Evolutionary conservation across 345 rosid species (phyloP).

Genomic region (Isatis tinctoria): DNA sequence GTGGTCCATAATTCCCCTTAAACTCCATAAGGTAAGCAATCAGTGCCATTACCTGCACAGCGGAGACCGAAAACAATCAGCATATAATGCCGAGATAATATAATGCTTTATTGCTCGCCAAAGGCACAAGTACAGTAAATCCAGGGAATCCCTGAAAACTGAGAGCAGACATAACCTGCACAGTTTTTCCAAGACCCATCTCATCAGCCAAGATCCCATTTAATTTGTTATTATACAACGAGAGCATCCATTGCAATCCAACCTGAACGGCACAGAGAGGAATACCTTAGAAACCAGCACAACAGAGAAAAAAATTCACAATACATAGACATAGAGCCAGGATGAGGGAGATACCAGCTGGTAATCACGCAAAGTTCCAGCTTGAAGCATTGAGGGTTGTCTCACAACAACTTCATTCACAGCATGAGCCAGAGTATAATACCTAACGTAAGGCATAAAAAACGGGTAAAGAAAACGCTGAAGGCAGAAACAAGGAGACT

Average conservation of each 20-base stretch:
- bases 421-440: slow-evolving; percentile 97
- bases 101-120: slow-evolving; percentile 6
- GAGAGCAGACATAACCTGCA: slow-evolving; percentile 59
- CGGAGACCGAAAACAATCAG: slow-evolving; percentile 21
- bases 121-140: slow-evolving; percentile 2
- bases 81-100: slow-evolving; percentile 2
- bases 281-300: slow-evolving; percentile 6
- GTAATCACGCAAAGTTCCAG: slow-evolving; percentile 95
- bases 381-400: slow-evolving; percentile 96
- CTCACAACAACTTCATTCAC: slow-evolving; percentile 82
- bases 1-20: slow-evolving; percentile 99
- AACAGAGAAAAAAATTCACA: background rate
- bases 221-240: slow-evolving; percentile 93
- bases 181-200: slow-evolving; percentile 99
- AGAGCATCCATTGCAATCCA: slow-evolving; percentile 99
- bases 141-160: slow-evolving; percentile 7
- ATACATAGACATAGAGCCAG: slow-evolving; percentile 12
- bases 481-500: slow-evolving; percentile 6
- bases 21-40: slow-evolving; percentile 99
- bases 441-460: slow-evolving; percentile 45
- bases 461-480: slow-evolving; percentile 10
- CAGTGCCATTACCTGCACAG: slow-evolving; percentile 89
- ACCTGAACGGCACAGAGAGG: slow-evolving; percentile 48
- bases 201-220: slow-evolving; percentile 99
- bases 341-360: slow-evolving; percentile 71